Evolutionary conservation across 23 red algal genomes (phyloP).

Genomic region (Gracilaria domingensis): DNA sequence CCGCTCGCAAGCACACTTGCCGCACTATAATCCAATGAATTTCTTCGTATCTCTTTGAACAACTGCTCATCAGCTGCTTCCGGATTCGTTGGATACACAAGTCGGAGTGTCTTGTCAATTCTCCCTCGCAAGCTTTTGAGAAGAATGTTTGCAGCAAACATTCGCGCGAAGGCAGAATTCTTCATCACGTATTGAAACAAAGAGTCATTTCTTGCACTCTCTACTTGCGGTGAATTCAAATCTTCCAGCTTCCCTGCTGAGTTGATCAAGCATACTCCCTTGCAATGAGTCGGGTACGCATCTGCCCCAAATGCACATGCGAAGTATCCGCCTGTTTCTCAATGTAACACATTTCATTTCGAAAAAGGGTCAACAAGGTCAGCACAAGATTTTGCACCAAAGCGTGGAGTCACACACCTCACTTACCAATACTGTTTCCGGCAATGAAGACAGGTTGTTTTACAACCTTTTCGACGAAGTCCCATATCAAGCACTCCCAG

Average conservation of each 20-base stretch:
- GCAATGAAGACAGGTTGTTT: slow-evolving; percentile 77
- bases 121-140: slow-evolving; percentile 61
- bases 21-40: slow-evolving; percentile 78
- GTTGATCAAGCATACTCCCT: slow-evolving; percentile 64
- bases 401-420: neutral
- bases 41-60: slow-evolving; percentile 59
- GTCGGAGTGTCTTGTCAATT: slow-evolving; percentile 68
- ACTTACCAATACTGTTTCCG: slow-evolving; percentile 95
- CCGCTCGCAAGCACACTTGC: slow-evolving; percentile 79
- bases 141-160: slow-evolving; percentile 48
- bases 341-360: neutral
- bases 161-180: slow-evolving; percentile 25
- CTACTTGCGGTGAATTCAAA: neutral
- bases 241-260: slow-evolving; percentile 64
- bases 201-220: neutral
- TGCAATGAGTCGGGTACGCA: slow-evolving; percentile 32
- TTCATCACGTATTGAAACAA: slow-evolving; percentile 46
- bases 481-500: slow-evolving; percentile 78
- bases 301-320: slow-evolving; percentile 73
- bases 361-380: neutral
- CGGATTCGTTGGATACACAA: slow-evolving; percentile 80
- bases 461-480: slow-evolving; percentile 87
- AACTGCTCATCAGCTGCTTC: slow-evolving; percentile 53
- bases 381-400: neutral
- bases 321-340: slow-evolving; percentile 66